Evolutionary conservation across 2,329 filamentous ascomycete species (phyloP), one percentile per base, ranked within the genome.

Genomic region (Cadophora sp.): DNA sequence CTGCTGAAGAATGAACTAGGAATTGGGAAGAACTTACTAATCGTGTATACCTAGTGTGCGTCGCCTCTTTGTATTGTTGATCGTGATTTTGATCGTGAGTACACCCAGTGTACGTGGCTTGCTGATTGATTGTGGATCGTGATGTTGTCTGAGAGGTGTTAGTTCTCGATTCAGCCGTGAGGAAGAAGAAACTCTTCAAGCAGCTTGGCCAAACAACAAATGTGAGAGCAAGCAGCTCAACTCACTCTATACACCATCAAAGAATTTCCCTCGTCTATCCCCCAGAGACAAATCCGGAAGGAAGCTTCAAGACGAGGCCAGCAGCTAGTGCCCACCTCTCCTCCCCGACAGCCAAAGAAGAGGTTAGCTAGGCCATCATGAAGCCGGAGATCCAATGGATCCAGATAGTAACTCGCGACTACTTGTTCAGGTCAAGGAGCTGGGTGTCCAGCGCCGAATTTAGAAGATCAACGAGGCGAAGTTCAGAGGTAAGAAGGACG

Each of bases 121-220:
- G 43, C 7, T 47, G 43, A 47, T 18, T 6, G 18, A 47, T 47
- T 47, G 43, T n/a, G 5, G 22, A 30, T 55, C 27, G 27, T 30
- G 27, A 55, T 36, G 16, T 11, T 30, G 9, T 36, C 51, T 36
- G 51, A 33, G 18, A 36, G 27, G 36, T 55, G 30, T 20, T 55
- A 55, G 16, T 55, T 6, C 7, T 7, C 3, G 18, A 13, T 36
- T 39, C 51, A 55, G 16, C 16, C 39, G 24, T 13, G 13, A 8
- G 30, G 36, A 53, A 16, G 18, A 36, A 30, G 16, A n/a, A n/a
- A 39, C 13, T 2, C 47, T 55, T 20, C 53, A 56, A 39, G 36
- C 53, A 41, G 30, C 16, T 58, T 41, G 53, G 33, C 53, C 33
- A 58, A 53, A 53, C 48, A 53, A 33, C 24, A 53, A 33, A 53